Evolutionary conservation across 2,329 filamentous ascomycete genomes (phyloP).

Genomic region (Fusarium verticillioides): DNA sequence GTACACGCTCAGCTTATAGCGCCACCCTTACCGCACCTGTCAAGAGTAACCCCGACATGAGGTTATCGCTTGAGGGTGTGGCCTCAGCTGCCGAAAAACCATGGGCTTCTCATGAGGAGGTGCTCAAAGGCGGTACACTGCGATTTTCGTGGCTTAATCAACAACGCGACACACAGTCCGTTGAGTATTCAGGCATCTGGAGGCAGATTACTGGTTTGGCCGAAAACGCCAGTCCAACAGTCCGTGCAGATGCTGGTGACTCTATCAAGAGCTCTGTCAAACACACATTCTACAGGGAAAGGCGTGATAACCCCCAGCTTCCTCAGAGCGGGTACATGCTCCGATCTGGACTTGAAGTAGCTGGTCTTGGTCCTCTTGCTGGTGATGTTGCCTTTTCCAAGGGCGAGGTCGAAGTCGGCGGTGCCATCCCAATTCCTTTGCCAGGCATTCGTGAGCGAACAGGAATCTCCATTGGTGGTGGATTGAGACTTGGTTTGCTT

Average conservation of each 20-base stretch:
- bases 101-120: conserved; percentile 95
- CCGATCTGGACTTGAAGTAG: conserved; percentile 83
- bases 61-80: conserved; percentile 81
- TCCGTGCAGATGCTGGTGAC: conserved; percentile 88
- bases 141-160: conserved; percentile 79
- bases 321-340: conserved; percentile 85
- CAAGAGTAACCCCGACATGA: conserved; percentile 83
- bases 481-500: conserved; percentile 82
- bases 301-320: conserved; percentile 85
- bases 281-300: conserved; percentile 83
- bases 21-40: conserved; percentile 86
- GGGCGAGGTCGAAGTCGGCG: conserved; percentile 84
- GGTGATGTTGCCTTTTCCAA: conserved; percentile 97
- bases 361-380: conserved; percentile 82
- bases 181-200: conserved; percentile 87
- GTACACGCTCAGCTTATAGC: conserved; percentile 91
- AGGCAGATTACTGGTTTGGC: conserved; percentile 86
- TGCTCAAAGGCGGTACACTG: conserved; percentile 78
- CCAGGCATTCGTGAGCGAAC: conserved; percentile 75
- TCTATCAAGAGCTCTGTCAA: conserved; percentile 88
- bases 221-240: conserved; percentile 79
- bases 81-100: conserved; percentile 87
- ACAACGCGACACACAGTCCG: conserved; percentile 75
- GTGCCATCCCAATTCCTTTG: conserved; percentile 77
- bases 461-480: conserved; percentile 84